These are phyloP conservation scores for Vachellia pachyceras DNA, from an alignment of 306 rosid species.

Conservation along the genomic window DNA sequence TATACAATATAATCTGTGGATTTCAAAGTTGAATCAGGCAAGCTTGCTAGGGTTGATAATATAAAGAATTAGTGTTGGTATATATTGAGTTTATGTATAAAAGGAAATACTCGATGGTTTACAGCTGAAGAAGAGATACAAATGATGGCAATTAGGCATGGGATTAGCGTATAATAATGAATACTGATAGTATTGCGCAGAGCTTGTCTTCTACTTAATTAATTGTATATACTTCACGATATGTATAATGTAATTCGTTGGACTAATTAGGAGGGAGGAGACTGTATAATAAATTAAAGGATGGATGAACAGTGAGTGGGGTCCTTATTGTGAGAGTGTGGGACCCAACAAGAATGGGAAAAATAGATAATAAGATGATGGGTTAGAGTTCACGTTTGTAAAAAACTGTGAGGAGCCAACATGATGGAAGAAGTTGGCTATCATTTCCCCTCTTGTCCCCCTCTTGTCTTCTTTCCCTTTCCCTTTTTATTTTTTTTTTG, in stretches of 20 bases:
- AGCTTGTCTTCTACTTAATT: not conserved
- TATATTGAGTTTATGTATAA: not conserved
- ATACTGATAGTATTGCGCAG: not conserved
- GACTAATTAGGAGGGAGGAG: not conserved
- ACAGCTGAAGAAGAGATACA: not conserved
- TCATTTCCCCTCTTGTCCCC: slow-evolving; percentile 63
- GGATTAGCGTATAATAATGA: not conserved
- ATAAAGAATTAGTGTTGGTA: not conserved
- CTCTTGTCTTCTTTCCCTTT: not conserved
- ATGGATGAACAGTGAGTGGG: slow-evolving; percentile 42
- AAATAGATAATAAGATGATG: slow-evolving; percentile 72
- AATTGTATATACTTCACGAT: not conserved
- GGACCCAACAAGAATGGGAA: slow-evolving; percentile 59
- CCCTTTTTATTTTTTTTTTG: not conserved
- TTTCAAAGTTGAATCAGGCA: not conserved
- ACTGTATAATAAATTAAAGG: slow-evolving; percentile 32
- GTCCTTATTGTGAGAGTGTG: slow-evolving; percentile 53
- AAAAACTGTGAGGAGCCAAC: slow-evolving; percentile 59
- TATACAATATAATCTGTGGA: not conserved
- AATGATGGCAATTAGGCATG: not conserved
- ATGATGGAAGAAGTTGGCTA: slow-evolving; percentile 74
- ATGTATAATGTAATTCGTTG: not conserved
- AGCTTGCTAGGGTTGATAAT: not conserved
- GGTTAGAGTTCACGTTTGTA: slow-evolving; percentile 82
- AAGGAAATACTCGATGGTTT: not conserved